phyloP scores from a whole-genome alignment of 805 yeast genomes.

The Wickerhamiella parazyma region DNA sequence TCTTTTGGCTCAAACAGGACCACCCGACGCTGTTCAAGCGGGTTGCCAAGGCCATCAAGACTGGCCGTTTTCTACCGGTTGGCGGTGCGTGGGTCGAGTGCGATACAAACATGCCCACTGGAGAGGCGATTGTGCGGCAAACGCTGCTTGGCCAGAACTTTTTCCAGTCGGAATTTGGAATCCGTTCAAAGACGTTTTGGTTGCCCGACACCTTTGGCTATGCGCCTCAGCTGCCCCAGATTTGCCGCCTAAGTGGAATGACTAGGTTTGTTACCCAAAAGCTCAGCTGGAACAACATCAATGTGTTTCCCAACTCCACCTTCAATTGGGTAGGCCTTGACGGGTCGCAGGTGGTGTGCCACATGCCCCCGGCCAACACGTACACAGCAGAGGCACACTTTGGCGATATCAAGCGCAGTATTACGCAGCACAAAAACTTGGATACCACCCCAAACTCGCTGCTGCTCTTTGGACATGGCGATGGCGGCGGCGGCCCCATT shows the following conservation, averaged over 20 bases:
- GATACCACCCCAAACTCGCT: conserved; percentile 70
- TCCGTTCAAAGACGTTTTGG: conserved; percentile 71
- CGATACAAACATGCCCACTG: conserved; percentile 91
- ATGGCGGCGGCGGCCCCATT: conserved; percentile 98
- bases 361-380: conserved; percentile 96
- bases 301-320: conserved; percentile 75
- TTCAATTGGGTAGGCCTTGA: conserved; percentile 94
- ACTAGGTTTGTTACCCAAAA: conserved; percentile 82
- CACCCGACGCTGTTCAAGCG: conserved; percentile 67
- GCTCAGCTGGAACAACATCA: conserved; percentile 91
- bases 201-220: conserved; percentile 96
- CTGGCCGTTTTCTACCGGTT: conserved; percentile 70
- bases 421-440: conserved; percentile 68
- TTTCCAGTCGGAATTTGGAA: conserved; percentile 66
- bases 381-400: conserved; percentile 88
- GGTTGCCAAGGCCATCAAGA: conserved; percentile 46
- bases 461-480: conserved; percentile 83
- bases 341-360: conserved; percentile 84
- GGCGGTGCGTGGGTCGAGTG: conserved; percentile 99
- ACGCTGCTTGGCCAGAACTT: conserved; percentile 82
- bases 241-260: conserved; percentile 77
- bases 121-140: conserved; percentile 82
- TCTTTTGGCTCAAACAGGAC: conserved; percentile 76
- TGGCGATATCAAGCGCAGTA: conserved; percentile 79
- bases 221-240: conserved; percentile 87